Base-by-base conservation (phyloP, 768 basidiomycete species). In the Strobilomyces confusus region DNA sequence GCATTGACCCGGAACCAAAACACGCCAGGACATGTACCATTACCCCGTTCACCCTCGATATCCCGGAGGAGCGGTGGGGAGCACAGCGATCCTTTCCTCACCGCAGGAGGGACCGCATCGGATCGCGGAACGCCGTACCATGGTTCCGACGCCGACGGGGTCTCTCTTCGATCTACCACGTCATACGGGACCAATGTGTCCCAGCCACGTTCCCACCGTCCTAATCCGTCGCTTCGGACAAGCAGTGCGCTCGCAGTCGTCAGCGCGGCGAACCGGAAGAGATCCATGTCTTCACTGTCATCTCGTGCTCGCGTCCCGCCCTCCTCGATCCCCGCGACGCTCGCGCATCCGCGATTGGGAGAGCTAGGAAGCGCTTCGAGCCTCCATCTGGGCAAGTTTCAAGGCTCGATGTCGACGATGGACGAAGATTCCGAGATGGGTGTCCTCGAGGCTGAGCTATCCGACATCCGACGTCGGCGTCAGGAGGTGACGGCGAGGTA, bases 401-500 rank as follows among this genome's bases (percentile, higher is more conserved):
- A 52, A 37, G 56, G 61, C 19, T 56, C 65, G 33, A 56, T 48
- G 48, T 59, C 53, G 30, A 55, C 56, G 44, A 57, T 48, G 49
- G 69, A 68, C 34, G 74, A 73, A 48, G 77, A 76, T 48, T 60
- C 61, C 13, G 73, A 76, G 25, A 60, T 70, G 50, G 52, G 54
- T 42, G 70, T 60, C 23, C 61, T 77, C 50, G 83, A 86, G 60
- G 67, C 69, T 8, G 87, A 89, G 70, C 75, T 89, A 73, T 75
- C 76, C 14, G 87, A 89, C 49, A 84, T 92, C 52, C 80, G 85
- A 50, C 67, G 80, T 56, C 77, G 87, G 57, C 74, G 87, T 34
- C 82, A 80, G 50, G 89, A 90, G 61, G 87, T 92, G 29, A 78
- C 77, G 32, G 74, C 72, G 58, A 79, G 89, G 59, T 92, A 92